Base-by-base conservation (phyloP, 495 filamentous ascomycete species). In the Penicillium mononematosum region DNA sequence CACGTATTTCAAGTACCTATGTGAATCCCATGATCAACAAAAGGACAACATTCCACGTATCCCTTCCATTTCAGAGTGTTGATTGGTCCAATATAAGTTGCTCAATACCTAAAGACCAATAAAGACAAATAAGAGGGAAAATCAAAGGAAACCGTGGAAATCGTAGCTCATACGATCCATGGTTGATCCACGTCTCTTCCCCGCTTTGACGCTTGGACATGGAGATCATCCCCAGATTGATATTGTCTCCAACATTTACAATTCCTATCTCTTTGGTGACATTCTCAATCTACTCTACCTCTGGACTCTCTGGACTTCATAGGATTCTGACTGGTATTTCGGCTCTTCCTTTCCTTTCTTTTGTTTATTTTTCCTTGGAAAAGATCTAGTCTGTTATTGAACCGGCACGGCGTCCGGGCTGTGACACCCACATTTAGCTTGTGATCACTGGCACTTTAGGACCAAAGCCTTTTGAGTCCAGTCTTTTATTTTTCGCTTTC, bases 141-240 rank as follows among this genome's bases (percentile, higher is more conserved):
- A 25, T 24, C 3, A 27, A 8, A 12, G 31, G 12, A 44, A 38
- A 24, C 22, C 22, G 1, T 24, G 22, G 3, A 24, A 47, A 47
- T 27, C 19, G 27, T 49, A 2, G 16, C 16, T n/a, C 34, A 16
- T 25, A 25, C 24, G 24, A 25, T 38, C 34, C 27, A 29, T 29
- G 27, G 27, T 1, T 38, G 5, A 45, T 57, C 57, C 49, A 60
- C 53, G 39, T 49, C 25, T 50, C 41, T 42, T 41, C 62, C 62
- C 62, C 63, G 63, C 63, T 62, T 59, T 59, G 56, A 63, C 58
- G 31, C 36, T 39, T 39, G 58, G 62, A 59, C 62, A 39, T 39
- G 36, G 36, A 39, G 59, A 65, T 62, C 62, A 59, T 55, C 45
- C 45, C 55, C 45, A 50, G 46, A 42, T 25, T 17, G 27, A 22